Evolutionary conservation across 1,284 basidiomycete genomes (phyloP), one percentile per base, ranked within the genome.

Genomic region (Lentinus polychrous): DNA sequence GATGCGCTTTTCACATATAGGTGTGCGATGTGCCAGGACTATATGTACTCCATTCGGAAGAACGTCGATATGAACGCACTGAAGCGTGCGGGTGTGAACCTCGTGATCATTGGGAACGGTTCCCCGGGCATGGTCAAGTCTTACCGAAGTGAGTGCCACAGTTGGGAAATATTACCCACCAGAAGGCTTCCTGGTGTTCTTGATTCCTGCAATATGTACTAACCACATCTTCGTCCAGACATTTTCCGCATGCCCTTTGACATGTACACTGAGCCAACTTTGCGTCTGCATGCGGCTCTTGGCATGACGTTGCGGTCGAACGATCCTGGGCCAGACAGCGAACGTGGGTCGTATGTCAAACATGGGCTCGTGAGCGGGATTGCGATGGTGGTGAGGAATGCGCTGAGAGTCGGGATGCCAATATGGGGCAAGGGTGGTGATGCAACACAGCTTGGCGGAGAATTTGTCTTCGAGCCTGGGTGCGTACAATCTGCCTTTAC

Each of bases 391-490:
- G 74, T 87, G 36, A 68, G 77, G 53, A 78, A 85, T 51, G 82
- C 83, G 7, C 59, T 88, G 38, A 75, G 76, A 46, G 74, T 78
- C 12, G 76, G 85, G 32, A 83, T 91, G 79, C 87, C 89, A 0
- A 70, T 93, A 8, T 85, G 81, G 78, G 83, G 84, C 64, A 81
- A 79, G 48, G 87, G 86, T 1, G 91, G 91, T 0, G 84, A 91
- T 59, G 69, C 80, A 40, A 66, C 72, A 44, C 86, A 93, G 64
- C 75, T 94, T 24, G 92, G 92, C 14, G 92, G 92, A 20, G 92
- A 94, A 67, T 94, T 94, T 60, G 77, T 94, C 22, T 75, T 95
- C 46, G 87, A 86, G 20, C 86, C 87, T 41, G 82, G 81, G 81
- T 84, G 50, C 27, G 27, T 31, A 17, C 5, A 27, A 11, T 17